Evolutionary conservation across 371 early-diverging fungal genomes (phyloP).

Genomic region (Mucor saturninus): DNA sequence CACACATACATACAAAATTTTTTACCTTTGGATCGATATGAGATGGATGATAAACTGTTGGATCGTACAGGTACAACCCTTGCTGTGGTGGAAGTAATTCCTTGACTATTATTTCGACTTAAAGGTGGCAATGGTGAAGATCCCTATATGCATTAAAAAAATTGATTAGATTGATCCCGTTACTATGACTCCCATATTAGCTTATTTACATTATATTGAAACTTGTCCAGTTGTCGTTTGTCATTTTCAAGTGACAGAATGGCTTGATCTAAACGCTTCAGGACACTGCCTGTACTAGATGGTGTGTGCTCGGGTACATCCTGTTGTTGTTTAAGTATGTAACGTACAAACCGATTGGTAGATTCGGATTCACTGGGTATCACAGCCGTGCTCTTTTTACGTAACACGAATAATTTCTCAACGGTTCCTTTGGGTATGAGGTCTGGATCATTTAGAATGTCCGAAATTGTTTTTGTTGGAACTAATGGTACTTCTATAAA

Average conservation of each 20-base stretch:
- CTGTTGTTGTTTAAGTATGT: conserved; percentile 2
- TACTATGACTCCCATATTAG: too few relatives aligned
- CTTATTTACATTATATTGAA: neutral
- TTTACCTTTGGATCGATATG: neutral
- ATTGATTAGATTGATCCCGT: neutral
- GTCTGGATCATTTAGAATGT: conserved; percentile 20
- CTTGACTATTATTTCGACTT: neutral
- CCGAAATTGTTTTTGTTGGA: conserved; percentile 14
- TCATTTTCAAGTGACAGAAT: conserved; percentile 33
- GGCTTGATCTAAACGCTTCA: conserved; percentile 33
- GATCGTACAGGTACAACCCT: conserved; percentile 11
- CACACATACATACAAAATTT: neutral
- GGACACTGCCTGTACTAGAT: conserved; percentile 29
- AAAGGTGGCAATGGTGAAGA: neutral
- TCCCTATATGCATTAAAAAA: neutral
- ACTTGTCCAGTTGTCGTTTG: conserved; percentile 18
- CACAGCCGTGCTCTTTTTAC: conserved; percentile 11
- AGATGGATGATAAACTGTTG: conserved; percentile 22
- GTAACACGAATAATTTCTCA: conserved; percentile 46
- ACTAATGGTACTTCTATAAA: conserved; percentile 24
- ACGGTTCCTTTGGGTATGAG: conserved; percentile 32
- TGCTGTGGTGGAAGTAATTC: neutral
- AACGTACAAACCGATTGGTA: conserved; percentile 6
- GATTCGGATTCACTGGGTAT: conserved; percentile 6
- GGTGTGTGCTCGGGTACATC: neutral